These are phyloP conservation scores for Ceratobasidium sp. DNA, from an alignment of 1,284 basidiomycete species.

Conservation along the genomic window DNA sequence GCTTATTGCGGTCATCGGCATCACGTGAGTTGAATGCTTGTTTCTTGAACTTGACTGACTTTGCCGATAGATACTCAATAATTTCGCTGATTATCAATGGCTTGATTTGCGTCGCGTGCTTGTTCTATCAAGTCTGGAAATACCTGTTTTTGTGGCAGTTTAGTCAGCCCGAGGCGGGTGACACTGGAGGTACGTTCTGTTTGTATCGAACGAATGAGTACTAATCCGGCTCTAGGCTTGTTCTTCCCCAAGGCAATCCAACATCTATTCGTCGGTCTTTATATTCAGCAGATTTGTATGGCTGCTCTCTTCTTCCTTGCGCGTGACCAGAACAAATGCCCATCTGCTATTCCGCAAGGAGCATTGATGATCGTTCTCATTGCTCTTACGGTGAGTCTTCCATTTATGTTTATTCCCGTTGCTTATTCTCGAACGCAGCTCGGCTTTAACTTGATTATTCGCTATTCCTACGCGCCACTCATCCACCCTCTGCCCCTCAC, in stretches of 20 bases:
- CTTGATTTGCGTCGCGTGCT: too few relatives aligned
- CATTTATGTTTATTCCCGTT: slow-evolving; percentile 52
- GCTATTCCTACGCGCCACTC: slow-evolving; percentile 63
- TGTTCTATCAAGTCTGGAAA: slow-evolving; percentile 91
- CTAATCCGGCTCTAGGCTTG: slow-evolving; percentile 73
- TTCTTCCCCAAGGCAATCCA: slow-evolving; percentile 97
- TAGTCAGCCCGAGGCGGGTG: slow-evolving; percentile 76
- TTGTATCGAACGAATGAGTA: slow-evolving; percentile 54
- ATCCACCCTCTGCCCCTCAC: slow-evolving; percentile 74
- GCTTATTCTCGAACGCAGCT: slow-evolving; percentile 50
- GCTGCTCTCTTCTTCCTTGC: slow-evolving; percentile 91
- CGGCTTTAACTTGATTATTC: slow-evolving; percentile 62
- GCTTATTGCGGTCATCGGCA: slow-evolving; percentile 51
- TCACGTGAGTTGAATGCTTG: slow-evolving; percentile 21
- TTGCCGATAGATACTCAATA: slow-evolving; percentile 76
- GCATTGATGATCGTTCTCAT: slow-evolving; percentile 88
- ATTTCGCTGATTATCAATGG: slow-evolving; percentile 97
- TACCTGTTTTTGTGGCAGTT: slow-evolving; percentile 87
- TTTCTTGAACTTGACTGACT: slow-evolving; percentile 52
- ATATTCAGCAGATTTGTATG: slow-evolving; percentile 86
- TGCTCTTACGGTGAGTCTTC: slow-evolving; percentile 73
- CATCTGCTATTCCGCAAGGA: slow-evolving; percentile 77
- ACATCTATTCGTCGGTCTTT: slow-evolving; percentile 94
- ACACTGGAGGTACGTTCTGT: slow-evolving; percentile 74
- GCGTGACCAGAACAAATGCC: slow-evolving; percentile 63